Evolutionary conservation across 1,284 basidiomycete species (phyloP).

Genomic region (Austroboletus olivaceoglutinosus): DNA sequence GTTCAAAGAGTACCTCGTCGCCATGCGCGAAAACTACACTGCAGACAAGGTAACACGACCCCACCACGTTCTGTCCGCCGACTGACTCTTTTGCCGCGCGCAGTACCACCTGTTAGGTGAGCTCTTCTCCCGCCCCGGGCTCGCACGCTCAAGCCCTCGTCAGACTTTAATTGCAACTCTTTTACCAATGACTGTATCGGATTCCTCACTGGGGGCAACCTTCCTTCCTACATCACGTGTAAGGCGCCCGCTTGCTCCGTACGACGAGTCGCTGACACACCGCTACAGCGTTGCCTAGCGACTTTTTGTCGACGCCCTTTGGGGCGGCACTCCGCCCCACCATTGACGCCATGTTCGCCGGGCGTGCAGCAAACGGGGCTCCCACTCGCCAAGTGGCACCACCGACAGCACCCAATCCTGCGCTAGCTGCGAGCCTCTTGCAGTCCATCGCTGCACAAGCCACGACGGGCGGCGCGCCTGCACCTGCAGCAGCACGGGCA

Average conservation of each 20-base stretch:
- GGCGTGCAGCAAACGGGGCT: slow-evolving; percentile 42
- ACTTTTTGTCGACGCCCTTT: slow-evolving; percentile 89
- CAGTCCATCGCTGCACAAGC: slow-evolving; percentile 62
- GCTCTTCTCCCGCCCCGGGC: not conserved
- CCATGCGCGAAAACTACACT: slow-evolving; percentile 78
- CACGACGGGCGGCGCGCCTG: slow-evolving; percentile 31
- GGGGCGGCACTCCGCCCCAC: slow-evolving; percentile 83
- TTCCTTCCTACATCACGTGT: slow-evolving; percentile 80
- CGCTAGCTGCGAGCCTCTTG: slow-evolving; percentile 58
- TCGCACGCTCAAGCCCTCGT: not conserved
- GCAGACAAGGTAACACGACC: slow-evolving; percentile 70
- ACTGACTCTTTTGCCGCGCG: not conserved
- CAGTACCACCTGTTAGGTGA: slow-evolving; percentile 87
- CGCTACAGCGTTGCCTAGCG: slow-evolving; percentile 73
- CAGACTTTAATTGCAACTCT: slow-evolving; percentile 87
- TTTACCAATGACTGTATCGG: slow-evolving; percentile 87
- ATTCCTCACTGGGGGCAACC: slow-evolving; percentile 77
- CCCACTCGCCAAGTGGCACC: slow-evolving; percentile 37
- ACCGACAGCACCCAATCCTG: slow-evolving; percentile 41
- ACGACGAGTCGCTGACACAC: not conserved
- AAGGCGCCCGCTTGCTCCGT: not conserved
- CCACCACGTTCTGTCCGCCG: not conserved
- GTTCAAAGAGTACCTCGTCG: slow-evolving; percentile 76
- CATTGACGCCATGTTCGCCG: slow-evolving; percentile 83
- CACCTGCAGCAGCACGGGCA: slow-evolving; percentile 13